Evolutionary conservation across 257 asterid genomes (phyloP).

Genomic region (Fraxinus americana): DNA sequence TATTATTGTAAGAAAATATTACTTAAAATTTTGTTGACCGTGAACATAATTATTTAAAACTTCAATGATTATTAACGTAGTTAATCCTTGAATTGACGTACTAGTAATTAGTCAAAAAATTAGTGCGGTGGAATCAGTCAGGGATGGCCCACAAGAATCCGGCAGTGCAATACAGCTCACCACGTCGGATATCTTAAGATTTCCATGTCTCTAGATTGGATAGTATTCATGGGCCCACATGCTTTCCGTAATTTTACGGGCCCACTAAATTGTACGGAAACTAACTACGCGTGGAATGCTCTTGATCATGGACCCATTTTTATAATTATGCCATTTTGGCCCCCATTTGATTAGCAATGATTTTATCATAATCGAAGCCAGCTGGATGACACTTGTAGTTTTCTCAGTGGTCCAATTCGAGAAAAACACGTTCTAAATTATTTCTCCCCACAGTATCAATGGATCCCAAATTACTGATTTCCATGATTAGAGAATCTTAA

Average conservation of each 20-base stretch:
- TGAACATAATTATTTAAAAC: too few relatives aligned
- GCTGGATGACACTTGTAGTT: neutral
- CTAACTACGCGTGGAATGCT: neutral
- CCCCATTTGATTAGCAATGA: neutral
- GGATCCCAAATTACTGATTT: too few relatives aligned
- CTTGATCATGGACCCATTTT: neutral
- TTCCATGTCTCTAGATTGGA: slow-evolving; percentile 17
- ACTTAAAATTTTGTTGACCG: too few relatives aligned
- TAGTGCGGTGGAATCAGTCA: neutral
- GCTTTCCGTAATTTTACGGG: neutral
- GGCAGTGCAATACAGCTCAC: slow-evolving; percentile 37
- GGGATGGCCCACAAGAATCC: slow-evolving; percentile 14
- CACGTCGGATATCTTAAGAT: slow-evolving; percentile 30
- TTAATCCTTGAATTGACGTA: too few relatives aligned
- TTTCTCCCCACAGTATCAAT: too few relatives aligned
- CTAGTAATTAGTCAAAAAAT: neutral
- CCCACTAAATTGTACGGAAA: slow-evolving; percentile 2
- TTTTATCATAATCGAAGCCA: neutral
- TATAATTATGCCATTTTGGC: neutral
- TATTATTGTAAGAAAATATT: too few relatives aligned
- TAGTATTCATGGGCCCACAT: slow-evolving; percentile 8
- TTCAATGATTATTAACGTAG: too few relatives aligned
- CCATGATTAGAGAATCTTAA: too few relatives aligned
- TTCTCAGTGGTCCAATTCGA: neutral
- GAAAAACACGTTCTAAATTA: neutral